A percentile compares a stretch with the other conserved stretches of the same genome.
Evolutionary conservation across 2,329 filamentous ascomycete species (phyloP).

Genomic region (Cladosporium velox): DNA sequence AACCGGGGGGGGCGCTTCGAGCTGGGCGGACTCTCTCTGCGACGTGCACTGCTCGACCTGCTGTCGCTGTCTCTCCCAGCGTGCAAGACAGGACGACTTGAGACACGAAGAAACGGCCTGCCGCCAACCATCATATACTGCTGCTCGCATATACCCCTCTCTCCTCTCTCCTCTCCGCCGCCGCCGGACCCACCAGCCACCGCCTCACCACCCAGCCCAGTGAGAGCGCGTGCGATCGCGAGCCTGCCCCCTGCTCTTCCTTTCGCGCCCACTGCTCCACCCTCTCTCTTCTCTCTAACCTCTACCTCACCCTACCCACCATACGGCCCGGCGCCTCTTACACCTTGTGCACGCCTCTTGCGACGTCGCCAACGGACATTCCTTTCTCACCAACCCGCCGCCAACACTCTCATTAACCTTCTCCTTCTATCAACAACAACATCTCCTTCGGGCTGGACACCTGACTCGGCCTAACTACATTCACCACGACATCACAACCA

Average conservation of each 20-base stretch:
- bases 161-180: neutral
- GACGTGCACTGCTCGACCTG: neutral
- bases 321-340: constrained; percentile 14
- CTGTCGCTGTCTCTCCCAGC: constrained; percentile 2
- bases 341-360: constrained; percentile 14
- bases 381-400: constrained; percentile 2
- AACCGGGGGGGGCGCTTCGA: neutral
- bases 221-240: constrained; percentile 2
- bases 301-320: neutral
- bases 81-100: neutral
- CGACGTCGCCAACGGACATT: constrained; percentile 17
- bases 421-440: neutral
- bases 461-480: constrained; percentile 14
- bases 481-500: constrained; percentile 16
- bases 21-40: constrained; percentile 3
- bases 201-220: constrained; percentile 2
- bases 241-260: constrained; percentile 7
- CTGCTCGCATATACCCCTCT: constrained; percentile 4
- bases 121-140: constrained; percentile 1
- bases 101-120: constrained; percentile 15
- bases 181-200: constrained; percentile 15
- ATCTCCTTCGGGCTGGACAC: constrained; percentile 17
- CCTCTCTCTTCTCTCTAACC: constrained; percentile 15
- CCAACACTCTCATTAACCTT: constrained; percentile 1
- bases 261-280: constrained; percentile 5